Conservation (phyloP, 352 stramenopile genomes). For the Achlya hypogyna region DNA sequence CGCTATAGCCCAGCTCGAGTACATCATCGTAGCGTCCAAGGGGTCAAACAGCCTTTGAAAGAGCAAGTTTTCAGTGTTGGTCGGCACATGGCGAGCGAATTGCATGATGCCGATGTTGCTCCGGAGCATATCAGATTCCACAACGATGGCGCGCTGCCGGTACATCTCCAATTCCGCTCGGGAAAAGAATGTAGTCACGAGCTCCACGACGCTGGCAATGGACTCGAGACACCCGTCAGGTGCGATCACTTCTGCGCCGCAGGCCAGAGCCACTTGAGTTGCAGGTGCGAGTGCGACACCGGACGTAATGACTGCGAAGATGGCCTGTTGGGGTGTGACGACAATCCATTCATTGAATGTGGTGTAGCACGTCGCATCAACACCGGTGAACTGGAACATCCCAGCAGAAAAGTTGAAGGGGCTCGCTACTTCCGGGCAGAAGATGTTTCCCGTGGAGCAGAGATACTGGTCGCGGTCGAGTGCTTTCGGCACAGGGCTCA, state of each 20-base stretch:
- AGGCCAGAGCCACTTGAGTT: neutral
- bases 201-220: neutral
- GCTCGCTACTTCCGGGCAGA: neutral
- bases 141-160: neutral
- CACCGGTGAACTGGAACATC: neutral
- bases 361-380: neutral
- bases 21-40: neutral
- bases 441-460: neutral
- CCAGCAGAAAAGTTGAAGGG: neutral
- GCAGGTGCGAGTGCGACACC: neutral
- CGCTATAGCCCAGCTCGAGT: neutral
- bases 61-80: neutral
- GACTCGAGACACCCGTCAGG: neutral
- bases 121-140: neutral
- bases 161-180: neutral
- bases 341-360: neutral
- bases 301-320: neutral
- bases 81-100: neutral
- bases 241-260: neutral
- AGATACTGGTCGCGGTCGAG: neutral
- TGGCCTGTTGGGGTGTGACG: neutral
- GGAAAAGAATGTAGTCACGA: neutral
- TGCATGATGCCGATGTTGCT: neutral
- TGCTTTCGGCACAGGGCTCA: neutral
- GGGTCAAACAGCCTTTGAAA: neutral